phyloP scores from a whole-genome alignment of 2,329 filamentous ascomycete species.

The Penicillium frequentans region DNA sequence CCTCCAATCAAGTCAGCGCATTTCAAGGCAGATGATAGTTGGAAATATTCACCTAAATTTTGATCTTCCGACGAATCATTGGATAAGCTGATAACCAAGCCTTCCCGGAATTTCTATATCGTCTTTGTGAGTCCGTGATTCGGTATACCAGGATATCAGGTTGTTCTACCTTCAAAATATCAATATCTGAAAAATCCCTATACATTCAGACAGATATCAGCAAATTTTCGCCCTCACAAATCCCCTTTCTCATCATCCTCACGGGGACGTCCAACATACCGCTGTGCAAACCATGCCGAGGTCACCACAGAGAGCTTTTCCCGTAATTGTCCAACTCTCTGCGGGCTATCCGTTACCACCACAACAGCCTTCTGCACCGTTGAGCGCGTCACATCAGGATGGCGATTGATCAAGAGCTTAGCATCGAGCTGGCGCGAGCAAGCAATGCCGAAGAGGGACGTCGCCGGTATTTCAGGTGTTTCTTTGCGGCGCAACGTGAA shows the following conservation, averaged over 20 bases:
- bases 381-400: constrained; percentile 89
- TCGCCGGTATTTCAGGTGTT: constrained; percentile 54
- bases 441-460: constrained; percentile 91
- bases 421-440: constrained; percentile 91
- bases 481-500: constrained; percentile 76
- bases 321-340: constrained; percentile 84
- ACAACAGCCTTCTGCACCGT: constrained; percentile 98
- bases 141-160: neutral
- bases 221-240: neutral
- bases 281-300: constrained; percentile 93
- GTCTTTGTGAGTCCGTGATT: constrained; percentile 15
- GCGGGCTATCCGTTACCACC: constrained; percentile 86
- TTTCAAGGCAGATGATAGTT: neutral
- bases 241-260: neutral
- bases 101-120: constrained; percentile 78
- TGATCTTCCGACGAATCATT: constrained; percentile 75
- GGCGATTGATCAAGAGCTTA: constrained; percentile 71
- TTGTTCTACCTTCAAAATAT: constrained; percentile 68
- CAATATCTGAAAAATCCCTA: constrained; percentile 82
- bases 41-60: constrained; percentile 68
- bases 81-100: constrained; percentile 60
- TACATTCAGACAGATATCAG: neutral
- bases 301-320: constrained; percentile 90
- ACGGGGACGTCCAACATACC: constrained; percentile 42
- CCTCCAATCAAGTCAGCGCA: constrained; percentile 40